Conservation (phyloP, 148 eudicot species). For the Arctostaphylos glauca region DNA sequence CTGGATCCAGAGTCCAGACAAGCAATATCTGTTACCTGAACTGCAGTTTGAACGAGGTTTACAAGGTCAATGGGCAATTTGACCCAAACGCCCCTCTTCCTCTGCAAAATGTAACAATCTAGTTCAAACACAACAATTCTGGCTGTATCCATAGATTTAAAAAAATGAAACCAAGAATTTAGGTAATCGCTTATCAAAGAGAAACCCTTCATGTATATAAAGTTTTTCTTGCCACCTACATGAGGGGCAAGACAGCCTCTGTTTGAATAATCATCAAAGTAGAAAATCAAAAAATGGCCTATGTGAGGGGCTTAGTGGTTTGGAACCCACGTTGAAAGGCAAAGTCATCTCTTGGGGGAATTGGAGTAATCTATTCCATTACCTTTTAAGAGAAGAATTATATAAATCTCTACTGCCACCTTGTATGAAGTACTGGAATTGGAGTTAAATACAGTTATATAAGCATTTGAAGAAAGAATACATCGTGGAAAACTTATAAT, state of each 20-base stretch:
- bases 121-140: neutral
- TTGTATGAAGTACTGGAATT: neutral
- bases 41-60: slow-evolving; percentile 64
- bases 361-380: neutral
- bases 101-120: slow-evolving; percentile 37
- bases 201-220: neutral
- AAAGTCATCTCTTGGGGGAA: slow-evolving; percentile 7
- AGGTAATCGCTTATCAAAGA: neutral
- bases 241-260: neutral
- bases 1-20: neutral
- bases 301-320: neutral
- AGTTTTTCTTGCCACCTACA: neutral
- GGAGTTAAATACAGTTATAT: neutral
- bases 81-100: slow-evolving; percentile 80
- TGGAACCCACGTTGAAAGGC: neutral
- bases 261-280: neutral
- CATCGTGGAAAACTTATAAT: neutral
- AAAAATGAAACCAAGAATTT: neutral
- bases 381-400: neutral
- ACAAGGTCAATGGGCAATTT: slow-evolving; percentile 64
- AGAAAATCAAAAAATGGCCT: neutral
- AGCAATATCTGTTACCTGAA: slow-evolving; percentile 42
- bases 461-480: neutral
- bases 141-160: slow-evolving; percentile 4
- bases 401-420: neutral